These are phyloP conservation scores for Vitrella brassicaformis DNA, from an alignment of 73 alveolate species.

Conservation along the genomic window DNA sequence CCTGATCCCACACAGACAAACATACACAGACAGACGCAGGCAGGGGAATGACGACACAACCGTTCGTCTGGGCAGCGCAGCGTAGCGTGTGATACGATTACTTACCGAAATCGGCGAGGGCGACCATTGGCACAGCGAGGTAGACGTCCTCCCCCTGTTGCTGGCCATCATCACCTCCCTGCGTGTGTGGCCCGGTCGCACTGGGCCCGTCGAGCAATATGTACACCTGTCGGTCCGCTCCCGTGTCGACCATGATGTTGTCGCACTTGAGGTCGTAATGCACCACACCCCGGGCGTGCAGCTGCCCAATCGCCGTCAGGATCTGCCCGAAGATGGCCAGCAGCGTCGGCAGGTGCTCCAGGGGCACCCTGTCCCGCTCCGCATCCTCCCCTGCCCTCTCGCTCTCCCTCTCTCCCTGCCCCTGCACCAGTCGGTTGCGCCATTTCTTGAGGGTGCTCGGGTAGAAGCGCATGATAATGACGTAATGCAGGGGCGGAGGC, in stretches of 20 bases:
- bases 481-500: not conserved
- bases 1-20: too few relatives aligned
- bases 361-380: not conserved
- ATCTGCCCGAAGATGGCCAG: constrained; percentile 72
- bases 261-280: constrained; percentile 90
- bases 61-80: not conserved
- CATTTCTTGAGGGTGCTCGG: constrained; percentile 50
- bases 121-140: not conserved
- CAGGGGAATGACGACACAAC: not conserved
- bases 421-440: constrained; percentile 56
- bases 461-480: not conserved
- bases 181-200: constrained; percentile 18
- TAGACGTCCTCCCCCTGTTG: not conserved
- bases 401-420: constrained; percentile 62
- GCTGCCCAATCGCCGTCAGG: constrained; percentile 60
- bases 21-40: not conserved
- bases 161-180: constrained; percentile 25
- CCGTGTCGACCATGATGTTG: constrained; percentile 67
- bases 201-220: not conserved
- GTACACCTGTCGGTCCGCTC: too few relatives aligned
- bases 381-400: not conserved
- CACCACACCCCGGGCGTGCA: constrained; percentile 70
- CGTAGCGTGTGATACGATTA: not conserved
- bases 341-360: constrained; percentile 65
- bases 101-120: not conserved